Evolutionary conservation across 2,329 filamentous ascomycete genomes (phyloP).

Genomic region (Arthrobotrys conoides): DNA sequence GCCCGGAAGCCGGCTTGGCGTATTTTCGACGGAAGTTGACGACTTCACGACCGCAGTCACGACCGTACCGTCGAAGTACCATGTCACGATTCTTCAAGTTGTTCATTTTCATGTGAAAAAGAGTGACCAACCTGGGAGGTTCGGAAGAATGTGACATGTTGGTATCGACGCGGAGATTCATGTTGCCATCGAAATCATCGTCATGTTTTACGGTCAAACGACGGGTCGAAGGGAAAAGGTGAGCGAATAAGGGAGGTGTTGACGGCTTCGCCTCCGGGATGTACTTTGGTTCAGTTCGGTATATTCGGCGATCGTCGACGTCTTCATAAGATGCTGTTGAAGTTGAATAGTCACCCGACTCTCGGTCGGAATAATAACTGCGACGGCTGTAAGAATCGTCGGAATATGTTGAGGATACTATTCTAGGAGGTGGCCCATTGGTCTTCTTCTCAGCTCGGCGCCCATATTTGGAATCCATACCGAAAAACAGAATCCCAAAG

Average conservation of each 20-base stretch:
- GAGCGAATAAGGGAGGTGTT: slow-evolving; percentile 84
- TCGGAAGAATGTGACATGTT: slow-evolving; percentile 73
- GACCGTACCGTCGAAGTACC: slow-evolving; percentile 89
- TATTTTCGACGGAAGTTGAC: slow-evolving; percentile 85
- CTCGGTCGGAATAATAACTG: slow-evolving; percentile 56
- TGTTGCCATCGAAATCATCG: slow-evolving; percentile 93
- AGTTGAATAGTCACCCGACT: slow-evolving; percentile 54
- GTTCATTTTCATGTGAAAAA: slow-evolving; percentile 96
- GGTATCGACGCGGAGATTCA: slow-evolving; percentile 93
- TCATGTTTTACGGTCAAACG: slow-evolving; percentile 88
- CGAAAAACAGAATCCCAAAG: background rate
- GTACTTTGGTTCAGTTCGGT: slow-evolving; percentile 56
- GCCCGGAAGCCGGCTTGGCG: slow-evolving; percentile 71
- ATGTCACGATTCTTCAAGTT: slow-evolving; percentile 89
- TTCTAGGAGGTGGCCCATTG: slow-evolving; percentile 37
- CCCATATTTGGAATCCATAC: slow-evolving; percentile 47
- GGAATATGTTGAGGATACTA: slow-evolving; percentile 50
- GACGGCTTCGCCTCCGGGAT: slow-evolving; percentile 78
- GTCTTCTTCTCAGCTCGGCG: slow-evolving; percentile 8
- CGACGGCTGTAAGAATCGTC: slow-evolving; percentile 53
- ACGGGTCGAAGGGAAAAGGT: slow-evolving; percentile 87
- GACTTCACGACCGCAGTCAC: slow-evolving; percentile 92
- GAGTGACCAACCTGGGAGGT: slow-evolving; percentile 76
- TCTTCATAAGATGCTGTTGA: slow-evolving; percentile 59
- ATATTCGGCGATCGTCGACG: slow-evolving; percentile 41